These are phyloP conservation scores for Pugionium cornutum DNA, from an alignment of 345 rosid species.

Conservation along the genomic window DNA sequence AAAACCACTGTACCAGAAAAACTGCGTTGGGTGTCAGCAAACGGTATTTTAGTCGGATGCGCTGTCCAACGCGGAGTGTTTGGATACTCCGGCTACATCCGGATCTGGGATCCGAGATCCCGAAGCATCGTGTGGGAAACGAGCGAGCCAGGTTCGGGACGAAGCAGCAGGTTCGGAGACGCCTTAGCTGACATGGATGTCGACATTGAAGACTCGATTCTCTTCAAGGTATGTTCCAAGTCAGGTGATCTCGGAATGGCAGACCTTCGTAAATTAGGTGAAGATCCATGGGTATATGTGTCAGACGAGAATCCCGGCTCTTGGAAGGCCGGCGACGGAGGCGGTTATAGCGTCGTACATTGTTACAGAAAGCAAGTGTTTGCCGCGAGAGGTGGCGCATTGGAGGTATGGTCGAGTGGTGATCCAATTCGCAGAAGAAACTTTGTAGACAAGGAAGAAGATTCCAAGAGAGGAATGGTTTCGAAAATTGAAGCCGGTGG, in stretches of 20 bases:
- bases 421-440: slow-evolving; percentile 53
- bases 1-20: slow-evolving; percentile 65
- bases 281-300: slow-evolving; percentile 86
- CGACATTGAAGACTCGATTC: slow-evolving; percentile 49
- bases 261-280: slow-evolving; percentile 68
- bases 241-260: slow-evolving; percentile 91
- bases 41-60: slow-evolving; percentile 51
- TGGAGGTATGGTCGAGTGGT: slow-evolving; percentile 85
- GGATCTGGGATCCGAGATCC: slow-evolving; percentile 84
- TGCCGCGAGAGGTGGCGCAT: slow-evolving; percentile 66
- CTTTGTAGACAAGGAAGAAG: slow-evolving; percentile 69
- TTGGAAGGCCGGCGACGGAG: slow-evolving; percentile 37
- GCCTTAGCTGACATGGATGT: slow-evolving; percentile 78
- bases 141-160: slow-evolving; percentile 88
- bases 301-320: slow-evolving; percentile 60
- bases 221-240: slow-evolving; percentile 82
- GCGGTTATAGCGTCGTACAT: slow-evolving; percentile 46
- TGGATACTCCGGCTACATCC: slow-evolving; percentile 81
- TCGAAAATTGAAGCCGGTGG: slow-evolving; percentile 79
- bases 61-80: slow-evolving; percentile 68
- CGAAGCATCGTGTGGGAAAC: slow-evolving; percentile 76
- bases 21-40: slow-evolving; percentile 66
- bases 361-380: slow-evolving; percentile 77
- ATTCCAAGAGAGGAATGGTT: slow-evolving; percentile 65
- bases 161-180: slow-evolving; percentile 87